Evolutionary conservation across 371 early-diverging fungal species (phyloP).

Genomic region (Mortierella sp.): DNA sequence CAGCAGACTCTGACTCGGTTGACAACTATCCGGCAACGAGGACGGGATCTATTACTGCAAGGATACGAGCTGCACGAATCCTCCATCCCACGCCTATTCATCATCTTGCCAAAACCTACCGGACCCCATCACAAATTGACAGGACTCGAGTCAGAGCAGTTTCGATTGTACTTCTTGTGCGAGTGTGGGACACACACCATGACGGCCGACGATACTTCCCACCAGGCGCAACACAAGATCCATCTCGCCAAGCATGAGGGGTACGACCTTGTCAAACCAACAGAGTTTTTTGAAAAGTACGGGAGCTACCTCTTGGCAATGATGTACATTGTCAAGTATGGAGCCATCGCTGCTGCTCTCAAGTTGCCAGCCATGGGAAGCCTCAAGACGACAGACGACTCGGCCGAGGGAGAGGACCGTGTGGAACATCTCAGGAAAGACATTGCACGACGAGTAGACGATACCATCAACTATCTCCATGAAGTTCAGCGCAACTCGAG

Average conservation of each 20-base stretch:
- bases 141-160: neutral
- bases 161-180: conserved; percentile 15
- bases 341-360: conserved; percentile 1
- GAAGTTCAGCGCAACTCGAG: neutral
- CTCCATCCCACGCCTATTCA: conserved; percentile 17
- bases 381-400: neutral
- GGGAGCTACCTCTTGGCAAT: conserved; percentile 2
- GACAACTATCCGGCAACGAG: neutral
- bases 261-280: conserved; percentile 6
- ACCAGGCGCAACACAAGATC: conserved; percentile 10
- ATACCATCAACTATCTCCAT: neutral
- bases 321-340: neutral
- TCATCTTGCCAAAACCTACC: conserved; percentile 13
- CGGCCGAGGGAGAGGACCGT: neutral
- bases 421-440: neutral
- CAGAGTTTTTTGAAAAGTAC: neutral
- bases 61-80: conserved; percentile 17
- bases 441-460: neutral
- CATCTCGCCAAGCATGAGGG: conserved; percentile 18
- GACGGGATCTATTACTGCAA: conserved; percentile 1
- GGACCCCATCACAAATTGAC: neutral
- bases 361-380: neutral
- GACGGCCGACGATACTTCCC: neutral
- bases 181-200: conserved; percentile 25
- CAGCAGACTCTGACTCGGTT: neutral